Base-by-base conservation (phyloP, 1,139 yeast genomes). In the Saccharomyces hybrid region DNA sequence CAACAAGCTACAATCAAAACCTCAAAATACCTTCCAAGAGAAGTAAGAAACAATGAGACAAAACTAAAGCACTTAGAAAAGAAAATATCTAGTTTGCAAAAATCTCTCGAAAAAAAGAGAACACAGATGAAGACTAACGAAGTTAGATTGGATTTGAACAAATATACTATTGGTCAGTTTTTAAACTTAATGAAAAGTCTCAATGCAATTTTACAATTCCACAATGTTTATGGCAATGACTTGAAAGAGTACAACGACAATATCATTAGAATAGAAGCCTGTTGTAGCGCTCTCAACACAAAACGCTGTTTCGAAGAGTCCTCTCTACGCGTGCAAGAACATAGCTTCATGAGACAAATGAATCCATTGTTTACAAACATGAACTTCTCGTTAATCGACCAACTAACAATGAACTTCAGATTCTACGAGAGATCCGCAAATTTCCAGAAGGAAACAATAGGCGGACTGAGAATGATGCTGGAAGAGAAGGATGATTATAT, bases 41-140 rank as follows among this genome's bases (percentile, higher is more conserved):
- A 28, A 16, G 3, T 29, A n/a, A 26, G 16, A 29, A 50, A 29
- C 23, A 50, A 26, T 28, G 46, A 29, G 8, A 44, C 44, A 9
- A 44, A n/a, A 9, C 20, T 26, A 14, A 46, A 25, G 11, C 13
- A 46, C 5, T 7, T 27, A n/a, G 31, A 23, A 44, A 50, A 50
- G 34, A 50, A 14, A 29, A n/a, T 44, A 29, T 44, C 9, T 25
- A 32, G 27, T 14, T 29, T 23, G 20, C 27, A 29, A 29, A 50
- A 23, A 44, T 31, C 14, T 44, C 51, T 20, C 31, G 46, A 44
- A 50, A 50, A 28, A 29, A 50, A 44, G 11, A 38, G 11, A 20
- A 38, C 5, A 20, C 44, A 38, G 26, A 8, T 38, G 5, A 38
- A 9, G 44, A 16, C 44, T 20, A 20, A 38, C 44, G 11, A 9